Conservation (phyloP, 1,139 yeast species). For the Geotrichum reessii region DNA sequence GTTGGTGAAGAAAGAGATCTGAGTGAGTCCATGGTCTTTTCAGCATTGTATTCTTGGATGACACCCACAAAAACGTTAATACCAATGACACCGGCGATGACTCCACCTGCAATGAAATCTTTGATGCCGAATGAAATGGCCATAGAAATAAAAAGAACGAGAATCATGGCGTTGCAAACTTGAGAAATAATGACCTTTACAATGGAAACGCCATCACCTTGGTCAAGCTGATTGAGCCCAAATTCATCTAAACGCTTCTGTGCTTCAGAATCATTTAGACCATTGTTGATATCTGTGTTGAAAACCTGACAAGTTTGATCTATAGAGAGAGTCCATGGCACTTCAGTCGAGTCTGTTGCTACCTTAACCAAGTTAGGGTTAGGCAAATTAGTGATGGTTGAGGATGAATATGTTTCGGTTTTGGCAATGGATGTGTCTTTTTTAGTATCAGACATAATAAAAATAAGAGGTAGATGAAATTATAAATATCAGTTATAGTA, state of each 20-base stretch:
- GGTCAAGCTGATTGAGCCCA: slow-evolving; percentile 62
- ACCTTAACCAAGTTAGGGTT: neutral
- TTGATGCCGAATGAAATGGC: slow-evolving; percentile 65
- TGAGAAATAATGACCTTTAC: slow-evolving; percentile 59
- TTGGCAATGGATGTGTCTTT: neutral
- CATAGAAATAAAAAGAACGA: slow-evolving; percentile 70
- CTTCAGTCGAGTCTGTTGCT: neutral
- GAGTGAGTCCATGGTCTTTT: slow-evolving; percentile 74
- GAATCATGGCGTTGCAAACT: slow-evolving; percentile 72
- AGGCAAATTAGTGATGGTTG: neutral
- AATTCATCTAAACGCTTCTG: slow-evolving; percentile 34
- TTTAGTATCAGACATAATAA: neutral
- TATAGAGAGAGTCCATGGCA: slow-evolving; percentile 27
- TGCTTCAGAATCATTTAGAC: slow-evolving; percentile 45
- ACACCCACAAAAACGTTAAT: slow-evolving; percentile 67
- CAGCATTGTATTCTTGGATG: slow-evolving; percentile 67
- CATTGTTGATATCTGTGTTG: slow-evolving; percentile 42
- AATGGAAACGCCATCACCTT: slow-evolving; percentile 53
- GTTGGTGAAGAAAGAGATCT: slow-evolving; percentile 65
- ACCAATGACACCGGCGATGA: slow-evolving; percentile 62
- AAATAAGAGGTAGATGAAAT: neutral
- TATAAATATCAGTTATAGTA: neutral
- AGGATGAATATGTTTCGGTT: neutral
- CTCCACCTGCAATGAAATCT: slow-evolving; percentile 84
- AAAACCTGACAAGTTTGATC: slow-evolving; percentile 27